Base-by-base conservation (phyloP, 345 rosid species). In the Fremontodendron californicum region DNA sequence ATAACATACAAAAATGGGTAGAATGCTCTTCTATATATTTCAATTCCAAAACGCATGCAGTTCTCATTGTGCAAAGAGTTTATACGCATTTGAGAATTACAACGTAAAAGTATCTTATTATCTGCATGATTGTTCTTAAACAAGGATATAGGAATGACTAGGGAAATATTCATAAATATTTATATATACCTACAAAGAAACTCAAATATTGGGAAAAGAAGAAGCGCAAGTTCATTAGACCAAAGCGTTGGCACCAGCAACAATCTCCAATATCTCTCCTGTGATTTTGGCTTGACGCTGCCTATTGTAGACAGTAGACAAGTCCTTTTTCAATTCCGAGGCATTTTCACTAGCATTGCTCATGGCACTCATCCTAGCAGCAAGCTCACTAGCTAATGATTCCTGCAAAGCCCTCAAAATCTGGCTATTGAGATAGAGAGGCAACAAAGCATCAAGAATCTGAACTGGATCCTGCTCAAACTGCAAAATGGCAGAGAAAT, bases 381-480 rank as follows among this genome's bases (percentile, higher is more conserved):
- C 98, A 16, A 94, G 97, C 83, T 94, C 97, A 75, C 98, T 94
- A 5, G 97, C 97, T 77, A 91, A 76, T 3, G 97, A 89, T 78
- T 94, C 98, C 89, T 93, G 98, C 78, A 94, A 83, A 11, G 98
- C 88, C 93, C 91, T 94, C 84, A 94, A 80, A 60, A 94, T 82
- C 90, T 94, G 97, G 77, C 98, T 94, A 88, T 92, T 94, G 61
- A 92, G 88, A 77, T 94, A 94, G 39, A 94, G 82, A 27, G 98
- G 97, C 87, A 94, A 76, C 76, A 94, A 75, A 27, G 97, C 96
- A 79, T 94, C 98, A 21, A 93, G 97, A 71, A 94, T 94, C 91
- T 91, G 96, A 80, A 89, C 96, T 0, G 98, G 98, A 63, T 94
- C 97, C 80, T 94, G 98, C 86, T 94, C 97, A 69, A 94, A 94